A percentile compares a stretch with the other conserved stretches of the same genome.
These are phyloP conservation scores for Phytophthora agathidicida DNA, from an alignment of 352 stramenopile species.

Conservation along the genomic window DNA sequence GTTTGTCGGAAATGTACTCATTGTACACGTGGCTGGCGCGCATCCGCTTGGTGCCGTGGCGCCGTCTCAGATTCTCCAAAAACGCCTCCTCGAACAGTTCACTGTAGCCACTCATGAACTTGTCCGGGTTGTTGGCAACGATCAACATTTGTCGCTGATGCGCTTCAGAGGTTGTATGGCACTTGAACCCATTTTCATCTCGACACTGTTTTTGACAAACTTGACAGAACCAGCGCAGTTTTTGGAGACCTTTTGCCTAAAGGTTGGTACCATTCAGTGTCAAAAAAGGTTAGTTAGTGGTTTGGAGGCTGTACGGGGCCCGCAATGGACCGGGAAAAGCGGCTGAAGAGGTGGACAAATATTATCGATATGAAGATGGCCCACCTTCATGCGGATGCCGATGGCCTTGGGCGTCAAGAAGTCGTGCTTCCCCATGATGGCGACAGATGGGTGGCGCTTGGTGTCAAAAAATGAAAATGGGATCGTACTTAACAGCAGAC, in stretches of 20 bases:
- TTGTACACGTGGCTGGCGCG: constrained; percentile 98
- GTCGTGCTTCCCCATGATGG: constrained; percentile 80
- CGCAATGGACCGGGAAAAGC: not conserved
- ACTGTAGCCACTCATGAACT: constrained; percentile 94
- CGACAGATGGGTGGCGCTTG: too few relatives aligned
- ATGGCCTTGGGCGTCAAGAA: constrained; percentile 90
- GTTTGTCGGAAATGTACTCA: constrained; percentile 99
- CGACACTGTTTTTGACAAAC: constrained; percentile 99
- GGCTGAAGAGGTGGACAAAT: not conserved
- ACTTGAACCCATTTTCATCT: constrained; percentile 99
- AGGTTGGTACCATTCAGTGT: constrained; percentile 1
- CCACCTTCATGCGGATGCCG: constrained; percentile 87
- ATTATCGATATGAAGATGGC: not conserved
- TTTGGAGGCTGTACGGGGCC: not conserved
- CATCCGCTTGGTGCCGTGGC: constrained; percentile 97
- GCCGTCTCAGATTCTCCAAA: constrained; percentile 93
- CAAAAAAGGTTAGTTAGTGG: constrained; percentile 6
- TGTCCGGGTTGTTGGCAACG: constrained; percentile 95
- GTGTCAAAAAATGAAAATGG: too few relatives aligned
- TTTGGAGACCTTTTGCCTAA: constrained; percentile 96
- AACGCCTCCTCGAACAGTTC: constrained; percentile 96
- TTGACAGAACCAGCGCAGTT: constrained; percentile 99
- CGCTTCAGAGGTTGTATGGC: constrained; percentile 96
- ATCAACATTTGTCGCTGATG: constrained; percentile 99
- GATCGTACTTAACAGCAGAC: too few relatives aligned